A percentile compares a stretch with the other conserved stretches of the same genome.
These are phyloP conservation scores for Gynochthodes officinalis DNA, from an alignment of 257 asterid genomes.

Conservation along the genomic window DNA sequence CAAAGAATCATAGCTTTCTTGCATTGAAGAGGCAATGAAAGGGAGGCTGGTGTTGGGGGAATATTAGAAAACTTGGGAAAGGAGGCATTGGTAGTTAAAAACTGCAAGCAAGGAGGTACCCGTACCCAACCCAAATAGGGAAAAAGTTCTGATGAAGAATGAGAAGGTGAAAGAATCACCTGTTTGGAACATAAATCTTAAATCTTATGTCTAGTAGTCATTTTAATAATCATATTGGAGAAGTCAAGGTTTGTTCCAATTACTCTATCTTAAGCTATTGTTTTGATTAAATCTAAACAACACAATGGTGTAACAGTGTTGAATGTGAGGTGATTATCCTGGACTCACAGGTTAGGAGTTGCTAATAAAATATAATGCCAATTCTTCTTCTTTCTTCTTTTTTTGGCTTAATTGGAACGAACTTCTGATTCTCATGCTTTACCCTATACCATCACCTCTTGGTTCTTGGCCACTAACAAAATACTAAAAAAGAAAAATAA, in stretches of 20 bases:
- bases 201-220: conserved; percentile 5
- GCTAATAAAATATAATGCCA: too few species aligned
- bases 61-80: conserved; percentile 74
- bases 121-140: conserved; percentile 43
- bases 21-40: conserved; percentile 46
- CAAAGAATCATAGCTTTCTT: conserved; percentile 89
- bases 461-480: background rate
- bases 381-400: too few species aligned
- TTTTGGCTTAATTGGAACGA: too few species aligned
- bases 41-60: conserved; percentile 56
- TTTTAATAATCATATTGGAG: too few species aligned
- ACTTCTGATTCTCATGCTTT: too few species aligned
- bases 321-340: too few species aligned
- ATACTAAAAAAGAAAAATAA: too few species aligned
- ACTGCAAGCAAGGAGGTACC: conserved; percentile 69
- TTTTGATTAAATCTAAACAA: too few species aligned
- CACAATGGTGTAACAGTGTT: too few species aligned
- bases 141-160: conserved; percentile 29
- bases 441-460: background rate
- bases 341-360: too few species aligned
- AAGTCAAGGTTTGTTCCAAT: too few species aligned
- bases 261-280: too few species aligned
- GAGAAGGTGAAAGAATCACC: conserved; percentile 38
- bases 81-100: conserved; percentile 64
- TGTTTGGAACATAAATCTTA: conserved; percentile 12